phyloP scores from a whole-genome alignment of 176 grass and related monocot species.

The Neostapfia colusana region DNA sequence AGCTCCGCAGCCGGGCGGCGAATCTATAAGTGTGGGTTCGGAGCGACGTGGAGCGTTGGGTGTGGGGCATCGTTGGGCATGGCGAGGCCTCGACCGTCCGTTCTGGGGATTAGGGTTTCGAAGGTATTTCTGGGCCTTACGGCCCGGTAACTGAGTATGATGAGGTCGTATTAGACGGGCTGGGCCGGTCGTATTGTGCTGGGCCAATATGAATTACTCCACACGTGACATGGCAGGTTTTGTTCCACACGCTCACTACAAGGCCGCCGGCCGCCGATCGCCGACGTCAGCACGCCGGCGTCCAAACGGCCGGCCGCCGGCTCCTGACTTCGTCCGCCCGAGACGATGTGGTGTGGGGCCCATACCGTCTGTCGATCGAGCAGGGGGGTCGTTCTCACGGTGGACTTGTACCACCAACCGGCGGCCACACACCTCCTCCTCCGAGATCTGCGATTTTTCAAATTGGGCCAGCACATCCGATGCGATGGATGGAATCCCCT shows the following conservation, averaged over 20 bases:
- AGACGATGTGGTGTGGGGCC: background rate
- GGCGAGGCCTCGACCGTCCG: slow-evolving; percentile 2
- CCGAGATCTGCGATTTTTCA: slow-evolving; percentile 1
- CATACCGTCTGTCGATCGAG: background rate
- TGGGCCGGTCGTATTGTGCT: background rate
- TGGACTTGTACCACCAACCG: slow-evolving; percentile 1
- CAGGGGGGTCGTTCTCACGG: background rate
- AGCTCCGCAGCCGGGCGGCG: background rate
- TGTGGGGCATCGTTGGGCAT: background rate
- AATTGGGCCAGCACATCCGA: background rate
- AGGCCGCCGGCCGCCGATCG: background rate
- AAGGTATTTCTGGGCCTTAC: background rate
- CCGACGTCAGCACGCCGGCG: background rate
- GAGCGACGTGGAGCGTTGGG: slow-evolving; percentile 30
- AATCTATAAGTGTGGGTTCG: background rate
- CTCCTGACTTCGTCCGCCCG: slow-evolving; percentile 9
- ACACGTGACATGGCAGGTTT: background rate
- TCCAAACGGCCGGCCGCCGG: background rate
- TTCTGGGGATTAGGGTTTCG: slow-evolving; percentile 32
- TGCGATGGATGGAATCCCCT: background rate
- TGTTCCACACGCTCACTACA: background rate
- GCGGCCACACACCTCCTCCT: background rate
- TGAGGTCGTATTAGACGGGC: background rate
- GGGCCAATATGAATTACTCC: background rate
- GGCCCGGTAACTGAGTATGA: background rate